Conservation (phyloP, 768 basidiomycete species). For the Boletus vermiculosoides region DNA sequence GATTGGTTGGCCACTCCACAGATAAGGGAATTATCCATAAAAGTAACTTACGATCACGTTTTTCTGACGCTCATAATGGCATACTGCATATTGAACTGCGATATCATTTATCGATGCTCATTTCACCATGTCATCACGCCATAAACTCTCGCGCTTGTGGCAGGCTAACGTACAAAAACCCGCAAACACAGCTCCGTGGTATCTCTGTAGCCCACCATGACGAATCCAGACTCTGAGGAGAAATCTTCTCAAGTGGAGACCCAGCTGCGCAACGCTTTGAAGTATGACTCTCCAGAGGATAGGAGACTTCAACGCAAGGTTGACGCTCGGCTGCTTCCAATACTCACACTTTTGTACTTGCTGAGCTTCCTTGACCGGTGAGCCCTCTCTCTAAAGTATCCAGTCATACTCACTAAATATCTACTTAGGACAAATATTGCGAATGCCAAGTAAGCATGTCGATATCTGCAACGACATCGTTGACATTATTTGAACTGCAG, state of each 20-base stretch:
- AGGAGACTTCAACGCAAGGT: slow-evolving; percentile 32
- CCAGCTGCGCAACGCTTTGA: neutral
- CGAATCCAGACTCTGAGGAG: slow-evolving; percentile 3
- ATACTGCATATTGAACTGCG: neutral
- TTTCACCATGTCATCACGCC: slow-evolving; percentile 6
- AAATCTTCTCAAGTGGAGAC: slow-evolving; percentile 11
- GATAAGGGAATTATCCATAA: neutral
- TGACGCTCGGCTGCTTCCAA: slow-evolving; percentile 38
- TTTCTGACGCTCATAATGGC: too few relatives aligned
- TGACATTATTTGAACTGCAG: slow-evolving; percentile 27
- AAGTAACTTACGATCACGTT: neutral
- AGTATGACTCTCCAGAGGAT: slow-evolving; percentile 17
- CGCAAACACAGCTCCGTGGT: neutral
- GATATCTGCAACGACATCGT: neutral
- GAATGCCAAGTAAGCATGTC: slow-evolving; percentile 36
- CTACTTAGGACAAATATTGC: slow-evolving; percentile 35
- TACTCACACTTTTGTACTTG: slow-evolving; percentile 41
- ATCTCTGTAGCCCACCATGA: slow-evolving; percentile 5
- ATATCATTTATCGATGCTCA: neutral
- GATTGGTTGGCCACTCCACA: neutral
- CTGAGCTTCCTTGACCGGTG: slow-evolving; percentile 43
- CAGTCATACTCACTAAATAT: neutral
- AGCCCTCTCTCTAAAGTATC: neutral
- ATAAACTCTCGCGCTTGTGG: slow-evolving; percentile 1
- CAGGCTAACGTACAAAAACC: neutral